A percentile compares a stretch with the other conserved stretches of the same genome.
phyloP scores from a whole-genome alignment of 2,329 filamentous ascomycete species.

The Xylaria sp. region DNA sequence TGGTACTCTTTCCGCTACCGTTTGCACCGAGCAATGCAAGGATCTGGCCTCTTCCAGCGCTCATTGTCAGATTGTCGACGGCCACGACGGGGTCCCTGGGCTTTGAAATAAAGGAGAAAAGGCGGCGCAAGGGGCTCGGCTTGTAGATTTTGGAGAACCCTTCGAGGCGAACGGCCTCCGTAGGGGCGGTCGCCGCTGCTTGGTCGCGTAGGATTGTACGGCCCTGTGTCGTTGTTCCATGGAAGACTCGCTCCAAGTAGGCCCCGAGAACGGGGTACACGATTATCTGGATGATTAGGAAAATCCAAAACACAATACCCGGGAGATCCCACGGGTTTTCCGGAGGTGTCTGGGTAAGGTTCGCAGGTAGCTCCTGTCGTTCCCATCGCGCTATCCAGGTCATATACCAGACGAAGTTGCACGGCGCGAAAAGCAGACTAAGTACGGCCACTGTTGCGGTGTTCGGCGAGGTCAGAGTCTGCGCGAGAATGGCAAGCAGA shows the following conservation, averaged over 20 bases:
- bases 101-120: conserved; percentile 54
- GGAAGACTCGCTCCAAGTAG: conserved; percentile 73
- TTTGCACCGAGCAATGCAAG: conserved; percentile 87
- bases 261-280: conserved; percentile 78
- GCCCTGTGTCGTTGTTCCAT: conserved; percentile 72
- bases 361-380: conserved; percentile 60
- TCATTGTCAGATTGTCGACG: conserved; percentile 74
- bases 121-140: conserved; percentile 64
- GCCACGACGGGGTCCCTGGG: conserved; percentile 74
- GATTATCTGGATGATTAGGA: conserved; percentile 78
- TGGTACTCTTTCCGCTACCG: conserved; percentile 89
- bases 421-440: conserved; percentile 80
- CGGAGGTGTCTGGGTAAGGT: conserved; percentile 67
- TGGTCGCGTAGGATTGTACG: conserved; percentile 56
- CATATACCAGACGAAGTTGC: conserved; percentile 84
- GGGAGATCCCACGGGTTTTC: conserved; percentile 70
- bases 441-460: conserved; percentile 71
- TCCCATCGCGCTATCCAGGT: conserved; percentile 81
- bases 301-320: conserved; percentile 78
- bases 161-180: conserved; percentile 70
- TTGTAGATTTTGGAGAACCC: conserved; percentile 80
- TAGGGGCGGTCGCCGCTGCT: conserved; percentile 32
- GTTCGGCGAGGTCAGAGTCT: conserved; percentile 68
- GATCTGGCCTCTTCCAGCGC: conserved; percentile 79
- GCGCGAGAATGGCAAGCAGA: conserved; percentile 80